Base-by-base conservation (phyloP, 75 land plant species). In the Pseudotsuga menziesii region DNA sequence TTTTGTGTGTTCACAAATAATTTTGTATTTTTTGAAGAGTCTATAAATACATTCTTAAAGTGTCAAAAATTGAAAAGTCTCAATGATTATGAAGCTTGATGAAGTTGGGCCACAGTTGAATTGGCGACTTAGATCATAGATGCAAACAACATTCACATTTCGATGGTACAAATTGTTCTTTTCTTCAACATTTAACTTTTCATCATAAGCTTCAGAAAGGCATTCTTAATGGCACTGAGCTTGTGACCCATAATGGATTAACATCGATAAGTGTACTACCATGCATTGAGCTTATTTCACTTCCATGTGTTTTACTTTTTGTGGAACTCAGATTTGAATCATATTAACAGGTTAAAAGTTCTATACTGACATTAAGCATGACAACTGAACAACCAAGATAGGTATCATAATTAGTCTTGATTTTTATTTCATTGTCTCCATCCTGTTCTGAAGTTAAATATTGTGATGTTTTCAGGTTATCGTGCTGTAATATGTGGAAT, bases 401-500 rank as follows among this genome's bases (percentile, higher is more conserved):
- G 17, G n/a, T 69, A 20, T 69, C 14, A n/a, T 41, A 39, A 41
- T 20, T 20, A n/a, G 39, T 4, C 23, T 67, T 67, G 72, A 69
- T 41, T 22, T 69, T 11, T 52, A 69, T 69, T 64, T 35, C 5
- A 48, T 12, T 9, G 2, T 48, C 54, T 48, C 54, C 19, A 36
- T 64, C 11, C 14, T 36, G 13, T 41, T 41, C 23, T 12, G 48
- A 69, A 69, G 25, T 69, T 69, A 20, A 39, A 19, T 7, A 1
- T 27, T 77, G 22, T 67, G 48, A 17, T 76, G 62, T 36, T 76
- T 78, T 56, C 78, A 94, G 98, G 91, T 2, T 97, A 97, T 86
- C 81, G 79, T 63, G 99, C 87, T 32, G 98, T 97, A 15, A 76
- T 97, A 48, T 92, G 99, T 88, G 99, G 99, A 76, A 97, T 97